Evolutionary conservation across 129 eudicot genomes (phyloP), one percentile per base, ranked within the genome.

Genomic region (Tagetes erecta): DNA sequence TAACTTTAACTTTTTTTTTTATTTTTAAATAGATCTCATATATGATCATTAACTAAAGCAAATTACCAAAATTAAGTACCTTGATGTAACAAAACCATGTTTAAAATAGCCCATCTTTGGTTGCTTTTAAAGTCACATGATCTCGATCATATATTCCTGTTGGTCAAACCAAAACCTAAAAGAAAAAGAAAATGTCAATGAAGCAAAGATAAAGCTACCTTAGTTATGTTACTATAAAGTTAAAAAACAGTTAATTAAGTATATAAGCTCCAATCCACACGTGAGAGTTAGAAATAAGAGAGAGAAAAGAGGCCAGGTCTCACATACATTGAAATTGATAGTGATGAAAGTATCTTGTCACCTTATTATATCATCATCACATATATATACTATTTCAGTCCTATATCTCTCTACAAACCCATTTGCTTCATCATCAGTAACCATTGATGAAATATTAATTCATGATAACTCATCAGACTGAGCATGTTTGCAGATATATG

Each of bases 261-360:
- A 57, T 44, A 57, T 57, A 44, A 73, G 78, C 83, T 72, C 78
- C 69, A 69, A 79, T 79, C 83, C 83, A 79, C 83, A 72, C 83
- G 74, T 67, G 83, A 55, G 83, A 55, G 74, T 39, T 70, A 78
- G 56, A 57, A 46, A 73, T 30, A 65, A 58, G 70, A 44, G 68
- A 58, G 50, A 67, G 73, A 36, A 37, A 70, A 50, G 51, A 34
- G 66, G 78, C 39, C 56, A 71, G 73, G 59, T 63, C 42, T 67
- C 67, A 40, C 6, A 34, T 20, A 20, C 0, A 20, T 20, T 20
- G 14, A 79, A 64, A 42, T 53, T 11, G 83, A 79, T 73, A 53
- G 78, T 72, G 62, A 33, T 79, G 82, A 72, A 71, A 72, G 82
- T 65, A 72, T 64, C 67, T 64, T 46, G 68, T 62, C 82, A 78